A percentile compares a stretch with the other conserved stretches of the same genome.
These are phyloP conservation scores for Apiosordaria backusii DNA, from an alignment of 495 filamentous ascomycete genomes.

Conservation along the genomic window DNA sequence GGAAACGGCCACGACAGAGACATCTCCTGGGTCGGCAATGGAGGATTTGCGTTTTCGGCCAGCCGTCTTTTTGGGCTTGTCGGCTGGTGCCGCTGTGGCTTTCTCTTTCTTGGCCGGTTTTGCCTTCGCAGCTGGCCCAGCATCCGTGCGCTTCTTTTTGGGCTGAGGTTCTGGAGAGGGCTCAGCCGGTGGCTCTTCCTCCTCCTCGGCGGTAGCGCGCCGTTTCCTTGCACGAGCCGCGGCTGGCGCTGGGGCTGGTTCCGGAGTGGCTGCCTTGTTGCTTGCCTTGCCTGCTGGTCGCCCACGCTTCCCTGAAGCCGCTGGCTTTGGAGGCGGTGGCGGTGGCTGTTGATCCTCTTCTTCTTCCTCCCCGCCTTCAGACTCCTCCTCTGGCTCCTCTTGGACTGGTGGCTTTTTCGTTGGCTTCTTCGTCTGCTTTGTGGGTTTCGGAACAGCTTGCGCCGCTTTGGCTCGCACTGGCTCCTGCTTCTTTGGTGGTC, in stretches of 20 bases:
- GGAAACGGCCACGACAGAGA: conserved; percentile 36
- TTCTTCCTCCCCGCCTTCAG: conserved; percentile 11
- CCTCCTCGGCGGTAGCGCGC: conserved; percentile 19
- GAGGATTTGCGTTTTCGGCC: conserved; percentile 43
- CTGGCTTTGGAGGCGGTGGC: conserved; percentile 9
- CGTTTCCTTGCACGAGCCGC: conserved; percentile 22
- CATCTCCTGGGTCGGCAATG: conserved; percentile 33
- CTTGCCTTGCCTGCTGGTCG: conserved; percentile 12
- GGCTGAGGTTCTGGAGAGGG: conserved; percentile 17
- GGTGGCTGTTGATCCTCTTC: conserved; percentile 16
- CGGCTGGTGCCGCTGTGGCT: conserved; percentile 25
- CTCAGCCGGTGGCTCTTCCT: conserved; percentile 12
- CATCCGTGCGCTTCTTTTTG: conserved; percentile 17
- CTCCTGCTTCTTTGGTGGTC: conserved; percentile 21
- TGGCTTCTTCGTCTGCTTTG: conserved; percentile 15
- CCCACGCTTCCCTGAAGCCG: neutral
- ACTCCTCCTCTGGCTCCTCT: conserved; percentile 12
- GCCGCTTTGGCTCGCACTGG: neutral
- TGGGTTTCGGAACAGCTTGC: neutral
- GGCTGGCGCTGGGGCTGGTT: conserved; percentile 4
- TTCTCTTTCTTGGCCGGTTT: conserved; percentile 10
- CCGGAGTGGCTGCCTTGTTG: conserved; percentile 12
- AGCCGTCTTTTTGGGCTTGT: conserved; percentile 24
- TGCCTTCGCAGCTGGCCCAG: neutral
- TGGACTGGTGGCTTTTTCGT: conserved; percentile 8